Conservation (phyloP, 441 rosid species). For the Corymbia citriodora region DNA sequence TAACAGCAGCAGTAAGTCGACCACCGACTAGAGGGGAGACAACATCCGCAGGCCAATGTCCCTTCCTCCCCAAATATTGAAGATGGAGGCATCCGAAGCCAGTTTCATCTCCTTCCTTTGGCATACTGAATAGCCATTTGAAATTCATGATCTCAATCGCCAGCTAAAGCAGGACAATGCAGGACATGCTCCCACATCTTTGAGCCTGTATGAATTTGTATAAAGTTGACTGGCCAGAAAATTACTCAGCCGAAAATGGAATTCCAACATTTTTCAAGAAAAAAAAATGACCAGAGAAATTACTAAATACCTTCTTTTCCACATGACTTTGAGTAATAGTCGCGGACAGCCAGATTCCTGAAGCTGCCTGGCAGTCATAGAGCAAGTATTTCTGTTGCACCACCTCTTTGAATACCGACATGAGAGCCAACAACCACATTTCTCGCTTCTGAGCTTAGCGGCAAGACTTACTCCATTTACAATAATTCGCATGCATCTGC, state of each 20-base stretch:
- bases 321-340: neutral
- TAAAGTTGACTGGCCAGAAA: no score
- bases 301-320: neutral
- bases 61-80: neutral
- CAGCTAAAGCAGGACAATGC: no score
- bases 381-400: neutral
- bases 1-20: neutral
- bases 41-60: neutral
- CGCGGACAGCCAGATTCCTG: neutral
- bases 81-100: neutral
- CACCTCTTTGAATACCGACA: neutral
- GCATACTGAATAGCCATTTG: no score
- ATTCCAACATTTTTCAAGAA: no score
- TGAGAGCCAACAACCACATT: neutral
- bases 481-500: neutral
- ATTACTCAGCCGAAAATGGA: no score
- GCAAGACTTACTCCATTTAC: neutral
- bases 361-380: neutral
- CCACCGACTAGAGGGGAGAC: neutral
- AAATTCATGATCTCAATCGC: no score
- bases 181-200: no score
- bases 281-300: neutral
- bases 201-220: no score
- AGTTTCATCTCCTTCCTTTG: no score
- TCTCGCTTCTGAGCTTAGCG: neutral